Base-by-base conservation (phyloP, 192 early-diverging fungal genomes). In the Polychytrium aggregatum region DNA sequence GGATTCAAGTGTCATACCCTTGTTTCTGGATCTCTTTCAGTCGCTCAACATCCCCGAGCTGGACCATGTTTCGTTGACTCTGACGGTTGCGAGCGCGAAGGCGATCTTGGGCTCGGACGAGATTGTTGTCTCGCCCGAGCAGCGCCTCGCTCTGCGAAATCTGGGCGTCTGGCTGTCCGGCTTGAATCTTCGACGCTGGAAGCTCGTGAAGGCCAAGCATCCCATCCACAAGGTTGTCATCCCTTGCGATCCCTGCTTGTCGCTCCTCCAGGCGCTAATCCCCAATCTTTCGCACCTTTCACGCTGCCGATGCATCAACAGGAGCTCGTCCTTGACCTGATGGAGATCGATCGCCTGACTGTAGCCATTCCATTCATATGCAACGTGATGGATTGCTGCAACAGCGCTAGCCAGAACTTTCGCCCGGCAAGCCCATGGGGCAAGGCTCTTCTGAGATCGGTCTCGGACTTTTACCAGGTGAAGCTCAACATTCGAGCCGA, bases 311-410 rank as follows among this genome's bases (percentile, higher is more conserved):
- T n/a, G n/a, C n/a, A n/a, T n/a, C n/a, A n/a, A n/a, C n/a, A 98
- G 72, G 86, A 88, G 46, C 59, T 98, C 8, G 53, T 98, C 38
- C 65, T 96, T 44, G 87, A 98, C 69, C 92, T 92, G 2, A 94
- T 82, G 56, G 83, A 83, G 49, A 77, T 69, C 31, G 78, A 83
- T 39, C 65, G 91, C 16, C 69, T 98, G 27, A 90, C 92, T 70
- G 88, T 97, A 14, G 92, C 87, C 3, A 95, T 98, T 48, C 95
- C 95, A 27, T 98, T 98, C 56, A 88, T 93, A 5, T 98, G 95
- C 72, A 95, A 97, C 63, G 87, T 97, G 0, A 66, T 98, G 41
- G 91, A 95, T n/a, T n/a, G n/a, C 51, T 89, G 93, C 61, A 79
- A 84, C 41, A 70, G 71, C 22, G 72, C 74, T 33, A 90, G 83